These are phyloP conservation scores for Aplosporella prunicola DNA, from an alignment of 2,329 filamentous ascomycete genomes.

Conservation along the genomic window DNA sequence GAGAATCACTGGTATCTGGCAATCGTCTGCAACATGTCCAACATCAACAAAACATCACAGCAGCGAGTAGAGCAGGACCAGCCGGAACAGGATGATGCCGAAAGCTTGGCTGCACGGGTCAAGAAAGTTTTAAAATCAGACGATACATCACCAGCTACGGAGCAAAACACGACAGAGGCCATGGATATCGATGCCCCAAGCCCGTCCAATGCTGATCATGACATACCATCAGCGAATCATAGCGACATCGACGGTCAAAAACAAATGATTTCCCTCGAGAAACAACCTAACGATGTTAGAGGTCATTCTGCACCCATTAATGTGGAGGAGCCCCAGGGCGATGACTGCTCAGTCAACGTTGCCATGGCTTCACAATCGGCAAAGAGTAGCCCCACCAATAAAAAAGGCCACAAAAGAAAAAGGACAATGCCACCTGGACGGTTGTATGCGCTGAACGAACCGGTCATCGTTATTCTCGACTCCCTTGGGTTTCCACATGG, in stretches of 20 bases:
- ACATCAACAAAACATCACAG: conserved; percentile 33
- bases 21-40: conserved; percentile 82
- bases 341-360: too few relatives aligned
- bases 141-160: background rate
- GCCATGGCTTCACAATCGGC: too few relatives aligned
- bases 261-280: background rate
- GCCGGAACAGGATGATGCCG: too few relatives aligned
- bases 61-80: conserved; percentile 2
- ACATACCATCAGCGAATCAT: background rate
- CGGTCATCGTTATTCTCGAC: conserved; percentile 73
- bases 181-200: conserved; percentile 4
- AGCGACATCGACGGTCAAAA: background rate
- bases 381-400: background rate
- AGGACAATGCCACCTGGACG: background rate
- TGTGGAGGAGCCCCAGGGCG: background rate
- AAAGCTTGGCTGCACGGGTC: background rate
- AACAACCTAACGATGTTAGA: background rate
- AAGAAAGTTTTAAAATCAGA: background rate
- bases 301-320: background rate
- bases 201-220: background rate
- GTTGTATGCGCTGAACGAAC: background rate
- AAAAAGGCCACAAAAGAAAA: background rate
- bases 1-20: conserved; percentile 85
- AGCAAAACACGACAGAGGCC: background rate
- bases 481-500: conserved; percentile 60